Conservation (phyloP, 2,329 filamentous ascomycete genomes). For the Claviceps monticola region DNA sequence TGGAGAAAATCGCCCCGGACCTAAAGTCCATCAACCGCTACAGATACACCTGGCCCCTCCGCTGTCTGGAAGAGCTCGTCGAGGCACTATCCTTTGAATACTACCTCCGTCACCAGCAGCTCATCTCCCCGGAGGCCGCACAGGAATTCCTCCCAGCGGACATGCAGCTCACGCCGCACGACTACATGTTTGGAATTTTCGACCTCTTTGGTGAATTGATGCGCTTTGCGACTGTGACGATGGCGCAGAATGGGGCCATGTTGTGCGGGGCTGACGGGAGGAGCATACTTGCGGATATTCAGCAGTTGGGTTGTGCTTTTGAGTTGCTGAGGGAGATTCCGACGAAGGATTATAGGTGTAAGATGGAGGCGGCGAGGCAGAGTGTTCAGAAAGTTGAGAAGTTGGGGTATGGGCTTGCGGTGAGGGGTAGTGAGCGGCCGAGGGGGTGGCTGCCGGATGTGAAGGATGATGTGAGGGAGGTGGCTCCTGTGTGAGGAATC, state of each 20-base stretch:
- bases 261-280: conserved; percentile 28
- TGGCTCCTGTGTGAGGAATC: conserved; percentile 14
- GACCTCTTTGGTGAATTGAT: conserved; percentile 94
- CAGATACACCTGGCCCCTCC: conserved; percentile 69
- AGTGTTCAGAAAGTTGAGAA: conserved; percentile 92
- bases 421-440: conserved; percentile 77
- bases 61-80: conserved; percentile 85
- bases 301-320: conserved; percentile 61
- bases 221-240: conserved; percentile 82
- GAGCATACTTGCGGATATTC: conserved; percentile 67
- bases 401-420: conserved; percentile 73
- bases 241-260: conserved; percentile 54
- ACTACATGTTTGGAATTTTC: conserved; percentile 84
- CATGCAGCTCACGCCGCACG: conserved; percentile 59
- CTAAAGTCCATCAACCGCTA: conserved; percentile 66
- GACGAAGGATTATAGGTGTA: conserved; percentile 51
- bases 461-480: conserved; percentile 21
- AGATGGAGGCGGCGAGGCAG: conserved; percentile 72
- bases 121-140: conserved; percentile 57
- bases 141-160: conserved; percentile 31
- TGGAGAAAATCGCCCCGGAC: conserved; percentile 55
- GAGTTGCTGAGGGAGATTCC: conserved; percentile 54
- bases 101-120: conserved; percentile 64
- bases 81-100: conserved; percentile 82
- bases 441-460: conserved; percentile 85